phyloP scores from a whole-genome alignment of 1,284 basidiomycete genomes.

The Hemileia vastatrix region DNA sequence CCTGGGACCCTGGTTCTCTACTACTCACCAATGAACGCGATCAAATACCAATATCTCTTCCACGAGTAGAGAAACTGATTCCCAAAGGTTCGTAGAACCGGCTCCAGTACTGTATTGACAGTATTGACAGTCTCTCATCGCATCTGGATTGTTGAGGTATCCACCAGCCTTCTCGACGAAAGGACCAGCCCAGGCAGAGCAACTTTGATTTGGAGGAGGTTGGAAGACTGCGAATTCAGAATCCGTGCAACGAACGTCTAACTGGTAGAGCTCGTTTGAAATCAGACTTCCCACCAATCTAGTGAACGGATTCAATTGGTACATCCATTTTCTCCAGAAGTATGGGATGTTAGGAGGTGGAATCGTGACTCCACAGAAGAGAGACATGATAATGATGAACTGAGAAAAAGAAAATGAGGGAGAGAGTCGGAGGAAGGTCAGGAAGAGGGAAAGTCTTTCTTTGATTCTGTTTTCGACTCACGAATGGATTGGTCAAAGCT shows the following conservation, averaged over 20 bases:
- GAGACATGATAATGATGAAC: not conserved
- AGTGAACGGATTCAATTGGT: conserved; percentile 56
- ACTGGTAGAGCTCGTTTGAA: conserved; percentile 66
- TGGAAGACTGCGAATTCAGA: conserved; percentile 62
- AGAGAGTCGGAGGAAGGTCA: conserved; percentile 14
- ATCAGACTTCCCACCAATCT: conserved; percentile 55
- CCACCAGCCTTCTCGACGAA: conserved; percentile 60
- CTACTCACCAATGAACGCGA: conserved; percentile 56
- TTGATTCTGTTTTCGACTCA: too few relatives aligned
- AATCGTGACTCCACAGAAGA: conserved; percentile 30
- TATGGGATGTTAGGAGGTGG: conserved; percentile 55
- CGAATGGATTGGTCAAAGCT: not conserved
- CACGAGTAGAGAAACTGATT: conserved; percentile 57
- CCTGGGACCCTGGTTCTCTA: too few relatives aligned
- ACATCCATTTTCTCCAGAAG: conserved; percentile 71
- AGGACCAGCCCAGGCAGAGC: conserved; percentile 57
- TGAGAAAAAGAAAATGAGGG: conserved; percentile 58
- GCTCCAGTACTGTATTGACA: conserved; percentile 57
- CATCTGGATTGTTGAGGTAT: conserved; percentile 65
- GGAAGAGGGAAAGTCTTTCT: not conserved
- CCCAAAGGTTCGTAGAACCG: conserved; percentile 60
- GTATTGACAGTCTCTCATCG: conserved; percentile 56
- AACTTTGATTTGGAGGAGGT: conserved; percentile 66
- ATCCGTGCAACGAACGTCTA: conserved; percentile 57
- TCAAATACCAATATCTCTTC: conserved; percentile 67